These are phyloP conservation scores for Ceratobasidium sp. DNA, from an alignment of 1,284 basidiomycete species.

Conservation along the genomic window DNA sequence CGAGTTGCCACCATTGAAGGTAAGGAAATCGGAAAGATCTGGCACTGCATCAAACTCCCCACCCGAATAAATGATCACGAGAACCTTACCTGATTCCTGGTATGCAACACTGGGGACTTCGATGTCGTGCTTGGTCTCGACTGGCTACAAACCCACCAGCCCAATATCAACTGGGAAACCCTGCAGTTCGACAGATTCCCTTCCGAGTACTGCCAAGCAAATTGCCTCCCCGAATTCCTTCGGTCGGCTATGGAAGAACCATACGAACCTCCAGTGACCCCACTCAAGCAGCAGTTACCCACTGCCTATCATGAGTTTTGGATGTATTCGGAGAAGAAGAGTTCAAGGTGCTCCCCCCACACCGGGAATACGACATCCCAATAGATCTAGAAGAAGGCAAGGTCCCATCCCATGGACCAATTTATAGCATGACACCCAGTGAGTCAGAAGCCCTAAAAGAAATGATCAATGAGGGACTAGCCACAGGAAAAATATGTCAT, in stretches of 20 bases:
- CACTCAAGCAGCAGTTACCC: not conserved
- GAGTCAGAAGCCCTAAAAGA: slow-evolving; percentile 14
- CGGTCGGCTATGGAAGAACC: slow-evolving; percentile 2
- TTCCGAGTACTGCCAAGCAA: not conserved
- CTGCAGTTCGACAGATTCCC: not conserved
- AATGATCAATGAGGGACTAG: slow-evolving; percentile 21
- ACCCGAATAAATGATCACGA: not conserved
- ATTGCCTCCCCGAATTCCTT: not conserved
- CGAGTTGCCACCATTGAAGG: not conserved
- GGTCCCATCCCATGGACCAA: no score
- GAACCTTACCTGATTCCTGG: not conserved
- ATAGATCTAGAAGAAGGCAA: no score
- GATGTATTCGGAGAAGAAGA: slow-evolving; percentile 11
- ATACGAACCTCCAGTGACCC: not conserved
- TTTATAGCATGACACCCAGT: slow-evolving; percentile 21
- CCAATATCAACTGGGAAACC: not conserved
- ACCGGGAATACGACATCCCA: no score
- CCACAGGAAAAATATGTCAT: slow-evolving; percentile 13
- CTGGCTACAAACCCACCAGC: not conserved
- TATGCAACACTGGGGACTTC: not conserved
- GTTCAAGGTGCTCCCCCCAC: not conserved
- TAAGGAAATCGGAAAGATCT: not conserved
- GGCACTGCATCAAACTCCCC: not conserved
- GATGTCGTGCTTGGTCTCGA: not conserved
- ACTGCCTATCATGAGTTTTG: not conserved